Conservation (phyloP, 2,329 filamentous ascomycete genomes). For the Xylariaceae sp. region DNA sequence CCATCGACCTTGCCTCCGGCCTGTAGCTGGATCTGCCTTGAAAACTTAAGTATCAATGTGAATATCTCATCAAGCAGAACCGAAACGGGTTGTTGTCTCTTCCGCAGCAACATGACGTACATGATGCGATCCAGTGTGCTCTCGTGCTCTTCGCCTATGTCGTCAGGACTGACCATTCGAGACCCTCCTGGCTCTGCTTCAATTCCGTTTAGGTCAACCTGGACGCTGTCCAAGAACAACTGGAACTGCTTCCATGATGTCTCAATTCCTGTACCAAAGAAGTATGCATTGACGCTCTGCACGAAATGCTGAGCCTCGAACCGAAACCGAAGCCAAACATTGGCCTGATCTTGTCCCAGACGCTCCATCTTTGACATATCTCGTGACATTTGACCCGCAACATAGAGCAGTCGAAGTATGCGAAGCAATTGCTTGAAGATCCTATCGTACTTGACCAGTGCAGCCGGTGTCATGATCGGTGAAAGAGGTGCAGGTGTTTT, state of each 20-base stretch:
- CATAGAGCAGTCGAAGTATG: constrained; percentile 72
- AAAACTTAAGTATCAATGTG: constrained; percentile 65
- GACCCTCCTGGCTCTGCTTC: constrained; percentile 25
- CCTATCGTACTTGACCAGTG: constrained; percentile 76
- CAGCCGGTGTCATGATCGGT: constrained; percentile 65
- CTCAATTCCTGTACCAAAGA: constrained; percentile 73
- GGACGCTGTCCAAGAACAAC: constrained; percentile 58
- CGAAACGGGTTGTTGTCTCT: constrained; percentile 69
- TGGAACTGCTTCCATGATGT: constrained; percentile 71
- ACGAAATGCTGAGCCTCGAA: constrained; percentile 80
- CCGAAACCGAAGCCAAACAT: constrained; percentile 56
- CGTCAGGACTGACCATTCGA: constrained; percentile 55
- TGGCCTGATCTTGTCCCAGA: constrained; percentile 35
- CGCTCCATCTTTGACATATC: constrained; percentile 45
- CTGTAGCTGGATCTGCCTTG: constrained; percentile 45
- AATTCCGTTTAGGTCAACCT: constrained; percentile 49
- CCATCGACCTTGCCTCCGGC: constrained; percentile 33
- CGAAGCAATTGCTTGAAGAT: constrained; percentile 79
- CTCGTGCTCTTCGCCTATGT: constrained; percentile 67
- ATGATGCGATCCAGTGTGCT: constrained; percentile 71
- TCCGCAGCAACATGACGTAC: constrained; percentile 67
- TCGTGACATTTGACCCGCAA: constrained; percentile 62
- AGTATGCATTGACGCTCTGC: constrained; percentile 67
- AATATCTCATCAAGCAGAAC: constrained; percentile 76
- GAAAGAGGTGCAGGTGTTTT: constrained; percentile 68